These are phyloP conservation scores for Orbilia ellipsospora DNA, from an alignment of 2,329 filamentous ascomycete genomes.

Conservation along the genomic window DNA sequence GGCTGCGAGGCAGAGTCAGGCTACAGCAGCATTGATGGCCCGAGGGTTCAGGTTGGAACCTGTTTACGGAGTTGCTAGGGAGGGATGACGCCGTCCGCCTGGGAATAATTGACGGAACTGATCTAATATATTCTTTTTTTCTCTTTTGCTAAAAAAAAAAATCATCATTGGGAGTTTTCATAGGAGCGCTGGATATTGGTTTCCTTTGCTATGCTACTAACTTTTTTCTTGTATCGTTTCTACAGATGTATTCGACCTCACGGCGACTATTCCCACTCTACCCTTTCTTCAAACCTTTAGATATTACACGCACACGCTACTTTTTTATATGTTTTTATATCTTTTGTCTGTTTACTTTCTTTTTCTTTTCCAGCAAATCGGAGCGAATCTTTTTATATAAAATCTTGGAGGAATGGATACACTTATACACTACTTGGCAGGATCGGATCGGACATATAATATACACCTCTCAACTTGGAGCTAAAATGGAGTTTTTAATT, in stretches of 20 bases:
- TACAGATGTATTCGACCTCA: slow-evolving; percentile 17
- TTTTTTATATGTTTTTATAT: slow-evolving; percentile 1
- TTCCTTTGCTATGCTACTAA: not conserved
- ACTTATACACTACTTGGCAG: not conserved
- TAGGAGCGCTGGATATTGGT: slow-evolving; percentile 5
- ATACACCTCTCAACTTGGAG: no score
- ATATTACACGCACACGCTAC: slow-evolving; percentile 40
- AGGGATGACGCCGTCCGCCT: slow-evolving; percentile 16
- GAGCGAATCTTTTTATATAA: slow-evolving; percentile 18
- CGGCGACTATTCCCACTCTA: slow-evolving; percentile 16
- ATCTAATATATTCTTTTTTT: slow-evolving; percentile 12
- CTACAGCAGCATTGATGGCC: slow-evolving; percentile 16
- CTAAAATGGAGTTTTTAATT: not conserved
- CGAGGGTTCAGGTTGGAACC: slow-evolving; percentile 32
- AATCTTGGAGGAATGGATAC: not conserved
- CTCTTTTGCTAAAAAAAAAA: slow-evolving; percentile 19
- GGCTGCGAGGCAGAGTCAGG: slow-evolving; percentile 31
- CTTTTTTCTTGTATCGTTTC: not conserved
- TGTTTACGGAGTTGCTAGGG: slow-evolving; percentile 25
- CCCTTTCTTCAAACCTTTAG: slow-evolving; percentile 8
- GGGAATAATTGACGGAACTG: not conserved
- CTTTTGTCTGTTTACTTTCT: slow-evolving; percentile 1
- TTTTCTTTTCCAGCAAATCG: slow-evolving; percentile 11
- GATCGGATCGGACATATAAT: slow-evolving; percentile 1
- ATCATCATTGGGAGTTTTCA: slow-evolving; percentile 52